These are phyloP conservation scores for Scutellaria galericulata DNA, from an alignment of 257 asterid genomes.

Conservation along the genomic window DNA sequence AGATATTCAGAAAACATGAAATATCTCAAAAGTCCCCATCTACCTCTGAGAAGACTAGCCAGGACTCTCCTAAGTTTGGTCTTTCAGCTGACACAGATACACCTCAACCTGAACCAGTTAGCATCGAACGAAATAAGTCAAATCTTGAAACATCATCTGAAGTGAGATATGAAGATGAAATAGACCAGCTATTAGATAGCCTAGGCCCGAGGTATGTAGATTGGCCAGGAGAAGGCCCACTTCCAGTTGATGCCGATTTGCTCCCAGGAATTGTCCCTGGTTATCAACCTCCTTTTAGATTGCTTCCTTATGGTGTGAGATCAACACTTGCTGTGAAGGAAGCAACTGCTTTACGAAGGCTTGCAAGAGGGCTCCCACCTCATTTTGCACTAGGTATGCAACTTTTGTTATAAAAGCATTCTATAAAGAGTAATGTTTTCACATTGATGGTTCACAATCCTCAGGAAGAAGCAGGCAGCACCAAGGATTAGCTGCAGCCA, in stretches of 20 bases:
- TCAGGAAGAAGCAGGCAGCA: conserved; percentile 99
- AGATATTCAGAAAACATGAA: conserved; percentile 46
- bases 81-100: conserved; percentile 34
- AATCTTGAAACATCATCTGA: conserved; percentile 49
- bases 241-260: conserved; percentile 96
- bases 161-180: conserved; percentile 78
- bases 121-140: conserved; percentile 34
- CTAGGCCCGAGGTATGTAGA: conserved; percentile 89
- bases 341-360: conserved; percentile 83
- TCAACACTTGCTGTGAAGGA: conserved; percentile 68
- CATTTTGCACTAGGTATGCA: conserved; percentile 90
- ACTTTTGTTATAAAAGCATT: conserved; percentile 28
- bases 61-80: conserved; percentile 37
- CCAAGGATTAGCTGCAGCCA: conserved; percentile 93
- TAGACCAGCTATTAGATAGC: conserved; percentile 66
- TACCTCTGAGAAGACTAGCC: conserved; percentile 36
- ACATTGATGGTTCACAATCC: conserved; percentile 29
- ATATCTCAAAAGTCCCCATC: conserved; percentile 40
- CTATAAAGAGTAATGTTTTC: conserved; percentile 8
- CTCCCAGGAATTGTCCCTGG: conserved; percentile 74
- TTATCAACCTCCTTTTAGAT: conserved; percentile 81
- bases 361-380: conserved; percentile 88
- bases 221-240: conserved; percentile 94
- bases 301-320: conserved; percentile 94
- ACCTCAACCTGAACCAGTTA: conserved; percentile 41